Evolutionary conservation across 768 basidiomycete genomes (phyloP), one percentile per base, ranked within the genome.

Genomic region (Mycena chlorophos): DNA sequence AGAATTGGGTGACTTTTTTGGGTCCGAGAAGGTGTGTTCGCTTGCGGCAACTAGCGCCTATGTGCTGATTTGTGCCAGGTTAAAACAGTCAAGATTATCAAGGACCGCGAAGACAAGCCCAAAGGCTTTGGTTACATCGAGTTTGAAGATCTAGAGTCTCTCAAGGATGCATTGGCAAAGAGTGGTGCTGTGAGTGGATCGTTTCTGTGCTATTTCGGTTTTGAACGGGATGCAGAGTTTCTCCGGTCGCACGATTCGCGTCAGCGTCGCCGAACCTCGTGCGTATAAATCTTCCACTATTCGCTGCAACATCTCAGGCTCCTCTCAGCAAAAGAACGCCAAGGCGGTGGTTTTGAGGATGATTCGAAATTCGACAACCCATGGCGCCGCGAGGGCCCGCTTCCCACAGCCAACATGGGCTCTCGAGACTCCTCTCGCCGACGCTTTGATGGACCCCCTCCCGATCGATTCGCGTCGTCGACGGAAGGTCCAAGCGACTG

Each of bases 81-180:
- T 58, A 89, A 89, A 68, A 86, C 87, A 19, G 82, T 93, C 60
- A 95, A 98, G 76, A 90, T 98, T 57, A 96, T 98, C 71, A 88
- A 82, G 68, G 95, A 95, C 64, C 81, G 85, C 55, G 94, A 95
- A 51, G 94, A 95, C 47, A 94, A 93, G 69, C 92, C 95, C 19
- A 98, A 98, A 71, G 97, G 97, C 1, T 98, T 98, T 73, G 97
- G 96, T 29, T 98, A 99, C 69, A 85, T 98, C 55, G 97, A 99
- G 69, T 98, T 98, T 66, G 81, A 79, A n/a, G 88, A 87, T 50
- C 66, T 94, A 54, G 92, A 95, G 19, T 87, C 84, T 45, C 74
- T 98, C 49, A 95, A 95, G 73, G 86, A 86, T 55, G 97, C 89
- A 4, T 73, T 99, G 31, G 72, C 78, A 20, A 88, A 84, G 73